Evolutionary conservation across 2,329 filamentous ascomycete species (phyloP).

Genomic region (Neopestalotiopsis sp.): DNA sequence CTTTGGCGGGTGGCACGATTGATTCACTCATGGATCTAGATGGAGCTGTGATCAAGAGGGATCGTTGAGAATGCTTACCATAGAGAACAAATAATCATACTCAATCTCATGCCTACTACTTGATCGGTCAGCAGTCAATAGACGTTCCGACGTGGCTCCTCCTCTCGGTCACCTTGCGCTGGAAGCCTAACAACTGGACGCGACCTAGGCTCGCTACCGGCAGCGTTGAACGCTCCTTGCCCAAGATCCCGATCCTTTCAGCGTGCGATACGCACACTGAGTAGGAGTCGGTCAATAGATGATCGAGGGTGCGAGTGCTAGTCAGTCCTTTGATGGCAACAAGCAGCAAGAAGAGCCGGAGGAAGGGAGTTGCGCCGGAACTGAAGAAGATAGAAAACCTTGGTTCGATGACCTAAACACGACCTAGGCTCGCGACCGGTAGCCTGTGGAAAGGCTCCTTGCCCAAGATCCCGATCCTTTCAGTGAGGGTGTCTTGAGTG

Average conservation of each 20-base stretch:
- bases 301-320: conserved; percentile 23
- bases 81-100: background rate
- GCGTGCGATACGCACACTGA: conserved; percentile 7
- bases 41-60: conserved; percentile 1
- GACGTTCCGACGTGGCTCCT: background rate
- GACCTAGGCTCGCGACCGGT: conserved; percentile 20
- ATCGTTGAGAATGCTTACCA: conserved; percentile 6
- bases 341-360: background rate
- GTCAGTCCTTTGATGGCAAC: conserved; percentile 17
- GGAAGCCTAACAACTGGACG: conserved; percentile 16
- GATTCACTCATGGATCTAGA: conserved; percentile 12
- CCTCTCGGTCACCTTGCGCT: conserved; percentile 2
- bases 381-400: background rate
- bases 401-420: conserved; percentile 3
- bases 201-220: conserved; percentile 21
- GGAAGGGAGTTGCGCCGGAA: background rate
- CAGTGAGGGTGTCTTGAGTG: conserved; percentile 20
- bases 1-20: conserved; percentile 16
- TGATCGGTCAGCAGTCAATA: conserved; percentile 7
- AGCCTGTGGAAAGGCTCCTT: conserved; percentile 19
- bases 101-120: background rate
- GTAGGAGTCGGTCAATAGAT: conserved; percentile 19
- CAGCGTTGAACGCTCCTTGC: conserved; percentile 19
- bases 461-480: conserved; percentile 23
- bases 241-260: conserved; percentile 23